Evolutionary conservation across 495 filamentous ascomycete genomes (phyloP), one percentile per base, ranked within the genome.

Genomic region (Paragyromitra xinjiangensis): DNA sequence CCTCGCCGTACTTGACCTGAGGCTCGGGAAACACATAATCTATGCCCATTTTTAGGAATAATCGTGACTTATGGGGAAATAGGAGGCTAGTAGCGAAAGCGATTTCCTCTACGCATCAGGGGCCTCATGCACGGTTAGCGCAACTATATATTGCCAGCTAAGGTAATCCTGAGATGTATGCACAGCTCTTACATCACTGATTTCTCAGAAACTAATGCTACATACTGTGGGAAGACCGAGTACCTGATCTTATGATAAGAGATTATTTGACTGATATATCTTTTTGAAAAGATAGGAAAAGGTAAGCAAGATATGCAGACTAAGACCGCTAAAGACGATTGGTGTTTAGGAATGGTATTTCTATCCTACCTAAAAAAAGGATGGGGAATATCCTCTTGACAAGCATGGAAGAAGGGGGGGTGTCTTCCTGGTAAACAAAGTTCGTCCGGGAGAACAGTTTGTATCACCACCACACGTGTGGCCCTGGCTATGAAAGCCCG

Each of bases 401-500:
- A 53, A 7, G n/a, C 24, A 34, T 29, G 11, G 24, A 6, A 37
- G 24, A 14, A 12, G 29, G 11, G 55, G n/a, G 58, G 8, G 7
- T 40, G 6, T 26, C 39, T 64, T 29, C 9, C 9, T 29, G 16
- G 40, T 64, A 64, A 64, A 3, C 40, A 48, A 19, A 34, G 39
- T 24, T 22, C 39, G 44, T 22, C 61, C 29, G 16, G 11, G 63
- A 65, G 9, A 48, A 26, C 11, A 53, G 37, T 16, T 19, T 61
- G 68, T 77, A 73, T 45, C 37, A 73, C 56, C 51, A 45, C 55
- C 48, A 55, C 69, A 77, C 62, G 62, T 77, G 74, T 24, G 40
- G 37, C 51, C 19, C 16, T 64, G 26, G 58, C 16, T 51, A n/a
- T 42, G 61, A 44, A 48, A 73, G 61, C 69, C 69, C 59, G 74